phyloP scores from a whole-genome alignment of 257 asterid genomes.

The Jasminum sambac region DNA sequence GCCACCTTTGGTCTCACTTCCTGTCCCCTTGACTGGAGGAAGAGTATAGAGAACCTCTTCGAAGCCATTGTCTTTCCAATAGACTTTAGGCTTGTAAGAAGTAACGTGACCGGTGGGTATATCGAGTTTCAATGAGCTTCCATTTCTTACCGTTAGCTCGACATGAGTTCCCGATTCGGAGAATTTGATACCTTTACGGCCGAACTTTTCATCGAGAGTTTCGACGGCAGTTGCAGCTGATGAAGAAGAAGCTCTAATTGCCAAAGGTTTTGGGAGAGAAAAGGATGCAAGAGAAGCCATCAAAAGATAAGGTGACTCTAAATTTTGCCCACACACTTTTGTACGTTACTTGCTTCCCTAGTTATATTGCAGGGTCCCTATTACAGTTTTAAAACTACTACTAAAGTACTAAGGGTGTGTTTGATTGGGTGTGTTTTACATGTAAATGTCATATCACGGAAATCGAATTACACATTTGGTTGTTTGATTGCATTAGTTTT shows the following conservation, averaged over 20 bases:
- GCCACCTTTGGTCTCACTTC: slow-evolving; percentile 48
- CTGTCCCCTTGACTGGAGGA: slow-evolving; percentile 21
- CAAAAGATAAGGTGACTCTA: neutral
- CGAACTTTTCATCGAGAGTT: slow-evolving; percentile 55
- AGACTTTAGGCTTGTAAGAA: slow-evolving; percentile 77
- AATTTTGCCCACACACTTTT: too few species aligned
- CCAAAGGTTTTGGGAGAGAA: slow-evolving; percentile 40
- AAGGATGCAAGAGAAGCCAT: slow-evolving; percentile 70
- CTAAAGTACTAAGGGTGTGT: too few species aligned
- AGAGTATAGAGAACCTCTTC: slow-evolving; percentile 73
- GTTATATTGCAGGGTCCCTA: too few species aligned
- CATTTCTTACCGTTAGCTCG: slow-evolving; percentile 73
- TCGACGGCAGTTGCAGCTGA: slow-evolving; percentile 35
- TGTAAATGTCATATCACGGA: too few species aligned
- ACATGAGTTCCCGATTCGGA: slow-evolving; percentile 40
- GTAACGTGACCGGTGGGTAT: slow-evolving; percentile 65
- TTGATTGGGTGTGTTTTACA: too few species aligned
- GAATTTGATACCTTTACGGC: slow-evolving; percentile 70
- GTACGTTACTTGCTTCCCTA: too few species aligned
- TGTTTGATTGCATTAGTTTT: too few species aligned
- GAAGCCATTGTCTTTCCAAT: slow-evolving; percentile 84
- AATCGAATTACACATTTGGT: too few species aligned
- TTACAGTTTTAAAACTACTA: too few species aligned
- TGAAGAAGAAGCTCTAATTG: slow-evolving; percentile 37
- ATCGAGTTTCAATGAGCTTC: slow-evolving; percentile 68